Base-by-base conservation (phyloP, 2,329 filamentous ascomycete species). In the Aureobasidium zeae region DNA sequence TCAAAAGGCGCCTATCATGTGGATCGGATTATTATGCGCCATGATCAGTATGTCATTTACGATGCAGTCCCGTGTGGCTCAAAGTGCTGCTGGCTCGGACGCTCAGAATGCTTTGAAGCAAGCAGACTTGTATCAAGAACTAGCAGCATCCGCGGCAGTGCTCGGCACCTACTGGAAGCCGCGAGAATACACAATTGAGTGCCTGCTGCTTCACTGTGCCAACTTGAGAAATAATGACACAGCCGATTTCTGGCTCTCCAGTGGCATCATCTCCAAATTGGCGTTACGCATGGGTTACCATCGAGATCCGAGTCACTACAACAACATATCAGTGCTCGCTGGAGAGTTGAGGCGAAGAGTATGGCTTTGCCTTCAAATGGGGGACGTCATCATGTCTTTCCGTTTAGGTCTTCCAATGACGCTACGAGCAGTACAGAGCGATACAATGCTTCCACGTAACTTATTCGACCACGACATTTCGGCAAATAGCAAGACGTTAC, bases 371-470 rank as follows among this genome's bases (percentile, higher is more conserved):
- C 52, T 70, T 2, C 62, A 58, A 31, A 67, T 68, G 50, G 51
- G 70, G 3, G 70, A 73, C 24, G 56, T 67, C 0, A 48, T 71
- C 7, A 59, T 70, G 29, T 70, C 67, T 0, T 70, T 69, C 30
- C 65, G 71, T 44, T 58, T 71, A 26, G 70, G 69, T 0, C 55
- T 72, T 13, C 70, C 70, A 2, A 66, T 66, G n/a, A 67, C 71
- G 61, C 63, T 71, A 10, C 59, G 61, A 4, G 56, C 63, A 5
- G 55, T 60, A 13, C 57, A 66, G 11, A 58, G 56, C 25, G 69
- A 73, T 46, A 67, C 67, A 0, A 49, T 55, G 12, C 58, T 63
- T 25, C 70, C 70, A 1, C 55, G 55, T 0, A 73, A 72, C 35
- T 55, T 72, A 0, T 50, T 62, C 1, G 69, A 72, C 41, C 51